Evolutionary conservation across 805 yeast species (phyloP), one percentile per base, ranked within the genome.

Genomic region (Starmera pachycereana): DNA sequence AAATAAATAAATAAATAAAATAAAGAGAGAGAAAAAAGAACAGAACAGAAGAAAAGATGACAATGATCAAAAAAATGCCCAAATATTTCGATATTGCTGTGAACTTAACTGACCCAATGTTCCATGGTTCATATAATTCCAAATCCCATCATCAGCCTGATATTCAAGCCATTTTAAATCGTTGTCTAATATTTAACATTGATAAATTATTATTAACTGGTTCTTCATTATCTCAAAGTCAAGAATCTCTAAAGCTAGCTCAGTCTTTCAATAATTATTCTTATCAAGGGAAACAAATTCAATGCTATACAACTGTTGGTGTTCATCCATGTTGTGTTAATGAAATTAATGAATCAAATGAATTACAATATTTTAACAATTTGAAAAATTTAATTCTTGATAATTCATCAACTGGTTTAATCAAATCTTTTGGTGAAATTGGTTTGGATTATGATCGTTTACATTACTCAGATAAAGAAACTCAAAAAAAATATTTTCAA

Each of bases 391-490:
- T 81, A n/a, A 74, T 77, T 0, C 44, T 58, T 6, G 49, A 61
- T 1, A 83, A 87, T 6, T 55, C 60, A 28, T 53, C 63, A 8
- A 47, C 54, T 12, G 82, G 82, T 1, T 50, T 63, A 3, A 81
- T 92, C 25, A 73, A 72, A 51, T 92, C 96, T 1, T 81, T 89
- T 62, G 99, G 99, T 12, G 99, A 92, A 61, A 77, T 92, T 38
- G 99, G 99, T 0, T 66, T 92, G 37, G 99, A 92, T 56, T 90
- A 89, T 56, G 99, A 92, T 59, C 65, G 99, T 44, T 63, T 92
- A 38, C 80, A 84, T 50, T 83, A 76, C 53, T 75, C 96, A 0
- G 65, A 83, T 2, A 75, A 68, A 41, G 79, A 73, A 7, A 72
- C 75, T 45, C 99, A 92, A 57, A 49, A 63, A 32, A 53, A 67